These are phyloP conservation scores for Stereocaulon alpinum DNA, from an alignment of 495 filamentous ascomycete genomes.

Conservation along the genomic window DNA sequence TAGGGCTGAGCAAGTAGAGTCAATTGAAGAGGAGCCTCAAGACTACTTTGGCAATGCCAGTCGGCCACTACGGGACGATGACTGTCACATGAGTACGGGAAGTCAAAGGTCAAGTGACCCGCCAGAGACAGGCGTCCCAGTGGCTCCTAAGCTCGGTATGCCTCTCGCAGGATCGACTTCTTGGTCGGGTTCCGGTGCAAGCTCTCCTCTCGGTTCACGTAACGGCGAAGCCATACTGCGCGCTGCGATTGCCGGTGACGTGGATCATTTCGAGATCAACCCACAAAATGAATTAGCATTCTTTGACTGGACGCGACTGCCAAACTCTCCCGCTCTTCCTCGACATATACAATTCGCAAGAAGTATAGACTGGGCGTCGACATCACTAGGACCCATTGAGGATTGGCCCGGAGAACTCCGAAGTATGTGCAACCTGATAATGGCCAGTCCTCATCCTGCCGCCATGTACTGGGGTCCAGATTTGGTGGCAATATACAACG, in stretches of 20 bases:
- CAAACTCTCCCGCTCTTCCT: slow-evolving; percentile 44
- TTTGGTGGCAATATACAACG: slow-evolving; percentile 59
- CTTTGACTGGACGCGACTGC: slow-evolving; percentile 64
- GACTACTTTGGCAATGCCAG: slow-evolving; percentile 39
- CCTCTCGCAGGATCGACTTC: neutral
- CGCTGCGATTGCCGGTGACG: slow-evolving; percentile 25
- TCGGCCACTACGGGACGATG: slow-evolving; percentile 1
- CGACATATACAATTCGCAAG: slow-evolving; percentile 56
- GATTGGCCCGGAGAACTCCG: slow-evolving; percentile 51
- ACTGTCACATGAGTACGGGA: neutral
- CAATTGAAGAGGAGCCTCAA: slow-evolving; percentile 26
- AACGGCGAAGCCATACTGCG: slow-evolving; percentile 26
- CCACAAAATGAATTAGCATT: slow-evolving; percentile 14
- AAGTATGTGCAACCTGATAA: slow-evolving; percentile 55
- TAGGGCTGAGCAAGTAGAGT: slow-evolving; percentile 6
- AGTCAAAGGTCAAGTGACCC: neutral
- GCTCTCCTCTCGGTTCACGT: slow-evolving; percentile 2
- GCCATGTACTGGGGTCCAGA: slow-evolving; percentile 65
- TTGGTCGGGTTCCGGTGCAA: neutral
- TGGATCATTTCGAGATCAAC: slow-evolving; percentile 23
- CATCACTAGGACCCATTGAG: slow-evolving; percentile 55
- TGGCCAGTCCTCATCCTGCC: slow-evolving; percentile 61
- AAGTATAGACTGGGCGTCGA: slow-evolving; percentile 54
- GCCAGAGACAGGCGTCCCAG: neutral
- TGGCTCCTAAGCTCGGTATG: neutral